These are phyloP conservation scores for Dorcoceras hygrometricum DNA, from an alignment of 257 asterid genomes.

Conservation along the genomic window DNA sequence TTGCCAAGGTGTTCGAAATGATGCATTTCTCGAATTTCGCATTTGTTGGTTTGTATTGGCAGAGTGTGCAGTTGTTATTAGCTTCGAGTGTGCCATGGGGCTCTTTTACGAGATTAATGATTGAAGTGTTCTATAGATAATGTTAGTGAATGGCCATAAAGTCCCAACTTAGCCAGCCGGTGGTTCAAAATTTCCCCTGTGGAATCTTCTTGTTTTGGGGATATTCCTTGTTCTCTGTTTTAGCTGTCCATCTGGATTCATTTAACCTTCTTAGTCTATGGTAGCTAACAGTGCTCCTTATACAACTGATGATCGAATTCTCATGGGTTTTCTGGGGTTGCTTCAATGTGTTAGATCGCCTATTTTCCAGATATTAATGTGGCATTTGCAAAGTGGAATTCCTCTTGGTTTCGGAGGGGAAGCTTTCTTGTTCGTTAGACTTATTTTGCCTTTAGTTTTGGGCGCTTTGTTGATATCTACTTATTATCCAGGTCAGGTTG, in stretches of 20 bases:
- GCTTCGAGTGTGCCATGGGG: neutral
- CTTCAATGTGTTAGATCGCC: neutral
- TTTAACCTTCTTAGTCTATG: conserved; percentile 2
- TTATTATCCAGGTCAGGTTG: conserved; percentile 62
- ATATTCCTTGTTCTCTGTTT: neutral
- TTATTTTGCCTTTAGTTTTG: neutral
- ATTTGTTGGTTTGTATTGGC: neutral
- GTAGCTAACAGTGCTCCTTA: neutral
- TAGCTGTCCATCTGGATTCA: neutral
- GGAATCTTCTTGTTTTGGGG: neutral
- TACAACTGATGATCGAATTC: neutral
- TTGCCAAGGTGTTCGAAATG: conserved; percentile 53
- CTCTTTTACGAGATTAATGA: neutral
- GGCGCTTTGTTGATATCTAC: conserved; percentile 20
- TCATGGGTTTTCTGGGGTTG: neutral
- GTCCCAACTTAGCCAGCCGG: neutral
- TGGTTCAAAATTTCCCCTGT: neutral
- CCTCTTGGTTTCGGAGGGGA: neutral
- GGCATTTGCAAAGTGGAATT: conserved; percentile 2
- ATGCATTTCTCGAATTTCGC: neutral
- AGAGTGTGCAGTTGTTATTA: conserved; percentile 6
- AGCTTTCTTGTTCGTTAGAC: neutral
- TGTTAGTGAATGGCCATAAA: neutral
- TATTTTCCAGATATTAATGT: neutral
- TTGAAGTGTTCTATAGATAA: neutral